Evolutionary conservation across 306 rosid genomes (phyloP), one percentile per base, ranked within the genome.

Genomic region (Sphenostylis stenocarpa): DNA sequence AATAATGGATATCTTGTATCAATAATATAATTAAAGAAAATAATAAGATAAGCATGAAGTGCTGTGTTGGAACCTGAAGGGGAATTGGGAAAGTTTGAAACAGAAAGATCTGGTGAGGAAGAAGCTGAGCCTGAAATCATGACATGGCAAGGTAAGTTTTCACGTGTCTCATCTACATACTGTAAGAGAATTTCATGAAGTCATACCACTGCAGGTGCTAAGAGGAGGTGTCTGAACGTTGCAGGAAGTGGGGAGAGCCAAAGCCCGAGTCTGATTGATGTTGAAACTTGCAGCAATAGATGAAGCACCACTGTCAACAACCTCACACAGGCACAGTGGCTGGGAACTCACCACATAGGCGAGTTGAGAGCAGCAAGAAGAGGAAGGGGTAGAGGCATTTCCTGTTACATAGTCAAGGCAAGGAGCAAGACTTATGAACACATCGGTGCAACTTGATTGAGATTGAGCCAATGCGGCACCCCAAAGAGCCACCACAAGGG

Each of bases 331-430:
- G 48, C 96, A 90, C 26, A 51, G 87, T 9, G 91, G 91, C 14
- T 83, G 87, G 39, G 96, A 84, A 5, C 76, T 75, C 31, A 88
- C 82, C 29, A 88, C 87, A 26, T 8, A 76, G 19, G 85, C 82
- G 51, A 90, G 89, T 61, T 84, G 88, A 0, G 92, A 78, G 83
- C 96, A 90, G 45, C 92, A 90, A 4, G 52, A 33, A 34, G 89
- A 81, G 1, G 92, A 81, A 0, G 96, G 96, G 20, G 49, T 24
- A 0, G 89, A 58, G 2, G 85, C 21, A 1, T 33, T 83, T 80
- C 87, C 92, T 3, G 90, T 86, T 15, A 88, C 62, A 56, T 84
- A 90, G 45, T 77, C 89, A 23, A 90, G 86, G 73, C 96, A 88
- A 0, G 90, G 89, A 13, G 86, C 71, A 49, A 90, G 84, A 69